Evolutionary conservation across 83 land plant species (phyloP), one percentile per base, ranked within the genome.

Genomic region (Picea mariana): DNA sequence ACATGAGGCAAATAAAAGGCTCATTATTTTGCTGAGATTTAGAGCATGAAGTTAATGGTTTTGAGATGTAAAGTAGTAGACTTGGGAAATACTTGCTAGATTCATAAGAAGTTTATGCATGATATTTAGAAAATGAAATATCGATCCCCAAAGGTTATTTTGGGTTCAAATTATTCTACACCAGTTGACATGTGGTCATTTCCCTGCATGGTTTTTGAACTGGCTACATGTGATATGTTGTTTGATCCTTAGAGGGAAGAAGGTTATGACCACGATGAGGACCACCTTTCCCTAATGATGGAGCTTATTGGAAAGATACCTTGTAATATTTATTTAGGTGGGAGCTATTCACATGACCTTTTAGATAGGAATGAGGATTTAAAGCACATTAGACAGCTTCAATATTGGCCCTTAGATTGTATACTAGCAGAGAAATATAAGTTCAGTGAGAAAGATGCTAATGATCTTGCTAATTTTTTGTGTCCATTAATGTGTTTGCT

Each of bases 71-170:
- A 96, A 84, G 86, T 96, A 77, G 97, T 96, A 79, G 98, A 96
- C 84, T 84, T 96, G 83, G 98, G 98, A 21, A 96, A 94, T 88
- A 95, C 98, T 24, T 92, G 93, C 82, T 91, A 95, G 95, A 89
- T 86, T 13, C 88, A 92, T 81, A 94, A 90, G 87, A 89, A 85
- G 15, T 85, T 96, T 67, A 86, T 89, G 20, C 85, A 84, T 7
- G 97, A 90, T 42, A 92, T 96, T 66, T 95, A 96, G 71, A 96
- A 97, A 23, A 85, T 97, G 82, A 95, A 96, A 87, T 96, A 96
- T 81, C 88, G 97, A 79, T 91, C 98, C 71, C 97, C 95, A 79
- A 95, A 96, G 81, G 95, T 96, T n/a, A 85, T 96, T 49, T 79
- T 96, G 62, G 88, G 89, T 40, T 77, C 97, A n/a, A 94, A 87